Percentiles rank a stretch among this genome's conserved stretches.
Conservation (phyloP, 2,329 filamentous ascomycete genomes). For the Fusarium tjaetaba region DNA sequence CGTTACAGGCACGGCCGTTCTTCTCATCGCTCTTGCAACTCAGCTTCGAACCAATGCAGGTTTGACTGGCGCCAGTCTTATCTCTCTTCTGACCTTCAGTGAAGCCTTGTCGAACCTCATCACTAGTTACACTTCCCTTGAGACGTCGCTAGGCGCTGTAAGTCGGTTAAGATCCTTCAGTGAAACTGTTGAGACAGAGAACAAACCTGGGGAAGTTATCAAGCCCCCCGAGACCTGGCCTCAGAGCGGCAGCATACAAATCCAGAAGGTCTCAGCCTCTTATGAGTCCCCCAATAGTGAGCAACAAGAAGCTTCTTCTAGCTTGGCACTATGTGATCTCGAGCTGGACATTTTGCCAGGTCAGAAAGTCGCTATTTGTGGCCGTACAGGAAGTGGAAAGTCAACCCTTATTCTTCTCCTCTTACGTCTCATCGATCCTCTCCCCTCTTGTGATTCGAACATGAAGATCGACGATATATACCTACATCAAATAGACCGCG, state of each 20-base stretch:
- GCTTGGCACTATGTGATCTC: slow-evolving; percentile 42
- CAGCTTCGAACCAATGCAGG: slow-evolving; percentile 50
- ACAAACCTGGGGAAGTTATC: slow-evolving; percentile 31
- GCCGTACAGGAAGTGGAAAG: slow-evolving; percentile 56
- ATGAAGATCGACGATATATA: slow-evolving; percentile 57
- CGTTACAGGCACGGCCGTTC: slow-evolving; percentile 58
- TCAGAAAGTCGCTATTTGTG: slow-evolving; percentile 51
- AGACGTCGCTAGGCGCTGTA: slow-evolving; percentile 39
- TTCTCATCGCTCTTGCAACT: slow-evolving; percentile 60
- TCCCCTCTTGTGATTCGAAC: slow-evolving; percentile 32
- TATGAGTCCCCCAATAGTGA: slow-evolving; percentile 38
- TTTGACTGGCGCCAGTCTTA: slow-evolving; percentile 52
- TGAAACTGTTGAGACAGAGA: slow-evolving; percentile 39
- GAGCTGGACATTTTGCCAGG: slow-evolving; percentile 44
- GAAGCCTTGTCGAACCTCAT: slow-evolving; percentile 35
- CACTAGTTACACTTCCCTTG: slow-evolving; percentile 34
- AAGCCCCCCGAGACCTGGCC: slow-evolving; percentile 46
- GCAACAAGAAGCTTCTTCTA: background rate
- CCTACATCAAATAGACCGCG: slow-evolving; percentile 52
- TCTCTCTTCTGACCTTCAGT: slow-evolving; percentile 51
- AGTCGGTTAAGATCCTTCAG: slow-evolving; percentile 38
- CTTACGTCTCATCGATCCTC: slow-evolving; percentile 54
- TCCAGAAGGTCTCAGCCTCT: slow-evolving; percentile 48
- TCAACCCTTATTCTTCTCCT: slow-evolving; percentile 54
- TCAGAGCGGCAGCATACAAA: slow-evolving; percentile 42